phyloP scores from a whole-genome alignment of 2,329 filamentous ascomycete species.

The Uncinocarpus reesii region DNA sequence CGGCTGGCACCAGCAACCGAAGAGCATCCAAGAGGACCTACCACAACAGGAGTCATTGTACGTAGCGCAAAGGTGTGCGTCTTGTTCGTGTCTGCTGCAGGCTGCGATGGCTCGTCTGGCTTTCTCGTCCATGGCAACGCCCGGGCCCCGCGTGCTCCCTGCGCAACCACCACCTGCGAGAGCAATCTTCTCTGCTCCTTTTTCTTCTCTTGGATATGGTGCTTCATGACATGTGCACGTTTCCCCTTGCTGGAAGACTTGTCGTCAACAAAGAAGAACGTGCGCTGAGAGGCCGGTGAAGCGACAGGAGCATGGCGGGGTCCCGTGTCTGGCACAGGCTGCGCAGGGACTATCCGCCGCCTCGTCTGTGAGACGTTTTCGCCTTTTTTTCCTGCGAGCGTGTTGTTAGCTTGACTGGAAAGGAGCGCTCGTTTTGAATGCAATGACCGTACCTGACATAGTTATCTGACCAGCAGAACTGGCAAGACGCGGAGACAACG shows the following conservation, averaged over 20 bases:
- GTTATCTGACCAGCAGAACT: too few relatives aligned
- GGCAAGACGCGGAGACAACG: too few relatives aligned
- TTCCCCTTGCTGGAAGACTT: constrained; percentile 35
- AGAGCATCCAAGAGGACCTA: neutral
- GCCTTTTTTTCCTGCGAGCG: neutral
- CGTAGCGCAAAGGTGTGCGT: neutral
- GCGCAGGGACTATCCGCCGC: constrained; percentile 8
- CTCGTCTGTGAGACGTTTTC: neutral
- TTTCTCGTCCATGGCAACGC: constrained; percentile 23
- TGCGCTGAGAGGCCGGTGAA: neutral
- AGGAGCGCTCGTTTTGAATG: neutral
- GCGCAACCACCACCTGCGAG: constrained; percentile 17
- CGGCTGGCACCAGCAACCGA: neutral
- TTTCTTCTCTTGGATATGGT: constrained; percentile 37
- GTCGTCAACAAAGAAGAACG: constrained; percentile 35
- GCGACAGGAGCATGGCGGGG: neutral
- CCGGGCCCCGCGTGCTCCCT: constrained; percentile 15
- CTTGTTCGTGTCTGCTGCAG: neutral
- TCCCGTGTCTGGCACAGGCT: constrained; percentile 1
- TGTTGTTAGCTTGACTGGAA: neutral
- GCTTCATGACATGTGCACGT: constrained; percentile 37
- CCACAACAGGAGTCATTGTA: neutral
- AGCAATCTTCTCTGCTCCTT: constrained; percentile 26
- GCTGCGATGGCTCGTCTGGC: neutral
- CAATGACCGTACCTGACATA: neutral